Base-by-base conservation (phyloP, 768 basidiomycete species). In the Dacryopinax spathularia region DNA sequence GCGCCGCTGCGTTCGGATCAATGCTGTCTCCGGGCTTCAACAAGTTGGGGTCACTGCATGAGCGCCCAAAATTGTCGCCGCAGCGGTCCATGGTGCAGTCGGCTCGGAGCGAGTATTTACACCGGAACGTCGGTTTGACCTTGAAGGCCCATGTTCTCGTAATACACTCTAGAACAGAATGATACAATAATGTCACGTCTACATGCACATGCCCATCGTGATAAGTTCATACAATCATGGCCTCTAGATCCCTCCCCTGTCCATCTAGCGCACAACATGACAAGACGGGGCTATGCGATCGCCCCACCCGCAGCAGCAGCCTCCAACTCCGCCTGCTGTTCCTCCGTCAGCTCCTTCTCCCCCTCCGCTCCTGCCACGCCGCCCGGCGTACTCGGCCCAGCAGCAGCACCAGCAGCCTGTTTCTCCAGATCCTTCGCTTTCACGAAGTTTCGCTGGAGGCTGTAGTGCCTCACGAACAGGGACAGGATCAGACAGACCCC, bases 401-500 rank as follows among this genome's bases (percentile, higher is more conserved):
- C 20, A 29, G 29, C 12, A 13, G 48, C 13, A 6, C 22, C 48
- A 56, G 48, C 48, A 56, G 48, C 48, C 48, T 56, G 48, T 18
- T 56, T 25, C 48, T 56, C 48, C 22, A 56, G 20, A 29, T 56
- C 48, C 48, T 56, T 56, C 48, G 48, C 48, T 20, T 56, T 56
- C 25, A 56, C 48, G 31, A 56, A 56, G 29, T 56, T 56, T 29
- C 48, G 3, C 25, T 56, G 48, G 9, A 56, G 18, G 29, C 25
- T 27, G 29, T 56, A 56, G 25, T 56, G 48, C 13, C 48, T 10
- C 48, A 56, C 48, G 29, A 56, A 56, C 13, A 20, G 10, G 48
- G 25, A 27, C 6, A 63, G 36, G 22, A 60, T n/a, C 20, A 64
- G 65, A 0, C 66, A 63, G 37, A 68, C 27, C 18, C 61, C 60